These are phyloP conservation scores for Trichosporon inkin DNA, from an alignment of 1,284 basidiomycete species.

Conservation along the genomic window DNA sequence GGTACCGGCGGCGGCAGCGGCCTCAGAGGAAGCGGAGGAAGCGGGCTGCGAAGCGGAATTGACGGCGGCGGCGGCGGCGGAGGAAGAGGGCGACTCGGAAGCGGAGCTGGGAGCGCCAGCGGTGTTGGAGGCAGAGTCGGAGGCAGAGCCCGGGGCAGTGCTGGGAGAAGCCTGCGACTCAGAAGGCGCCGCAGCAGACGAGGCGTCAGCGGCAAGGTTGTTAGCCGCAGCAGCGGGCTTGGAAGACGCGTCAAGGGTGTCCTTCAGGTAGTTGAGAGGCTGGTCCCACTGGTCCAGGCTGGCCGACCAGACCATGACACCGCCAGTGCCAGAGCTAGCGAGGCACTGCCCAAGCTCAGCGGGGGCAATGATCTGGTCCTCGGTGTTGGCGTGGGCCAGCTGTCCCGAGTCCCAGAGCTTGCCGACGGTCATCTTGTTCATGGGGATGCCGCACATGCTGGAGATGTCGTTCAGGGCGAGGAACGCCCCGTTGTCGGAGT, in stretches of 20 bases:
- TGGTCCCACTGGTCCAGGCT: constrained; percentile 15
- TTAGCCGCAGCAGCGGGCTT: constrained; percentile 1
- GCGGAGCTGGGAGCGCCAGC: neutral
- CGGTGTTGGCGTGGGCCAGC: constrained; percentile 14
- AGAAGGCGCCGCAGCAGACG: neutral
- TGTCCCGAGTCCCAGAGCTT: constrained; percentile 19
- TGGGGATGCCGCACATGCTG: constrained; percentile 18
- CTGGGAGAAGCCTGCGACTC: neutral
- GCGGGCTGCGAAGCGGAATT: no score
- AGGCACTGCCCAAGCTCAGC: constrained; percentile 17
- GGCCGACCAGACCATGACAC: constrained; percentile 23
- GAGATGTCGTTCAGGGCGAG: constrained; percentile 20
- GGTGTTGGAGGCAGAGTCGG: neutral
- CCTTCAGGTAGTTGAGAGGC: constrained; percentile 15
- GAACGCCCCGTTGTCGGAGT: constrained; percentile 15
- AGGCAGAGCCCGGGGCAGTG: neutral
- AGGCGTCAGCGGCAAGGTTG: neutral
- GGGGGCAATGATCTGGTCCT: constrained; percentile 16
- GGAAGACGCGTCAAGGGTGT: constrained; percentile 9
- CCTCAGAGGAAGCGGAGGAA: neutral
- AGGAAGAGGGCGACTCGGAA: neutral
- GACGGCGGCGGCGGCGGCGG: neutral
- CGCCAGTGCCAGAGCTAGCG: constrained; percentile 18
- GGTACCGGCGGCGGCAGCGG: neutral
- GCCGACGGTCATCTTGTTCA: constrained; percentile 18